A percentile compares a stretch with the other conserved stretches of the same genome.
These are phyloP conservation scores for Leonotis leonurus DNA, from an alignment of 257 asterid species.

Conservation along the genomic window DNA sequence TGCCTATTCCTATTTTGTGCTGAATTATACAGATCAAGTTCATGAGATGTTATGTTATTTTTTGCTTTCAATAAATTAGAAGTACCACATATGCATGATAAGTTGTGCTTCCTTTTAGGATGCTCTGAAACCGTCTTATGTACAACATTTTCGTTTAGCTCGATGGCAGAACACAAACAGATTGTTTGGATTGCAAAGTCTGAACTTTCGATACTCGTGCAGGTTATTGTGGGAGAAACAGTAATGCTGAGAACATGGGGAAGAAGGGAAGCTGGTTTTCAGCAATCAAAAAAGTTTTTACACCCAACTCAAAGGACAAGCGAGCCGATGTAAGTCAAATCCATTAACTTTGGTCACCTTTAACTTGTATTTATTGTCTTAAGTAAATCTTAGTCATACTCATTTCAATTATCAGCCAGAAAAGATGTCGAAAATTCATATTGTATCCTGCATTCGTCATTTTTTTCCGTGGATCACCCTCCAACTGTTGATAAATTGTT, in stretches of 20 bases:
- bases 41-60: neutral
- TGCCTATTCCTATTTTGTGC: neutral
- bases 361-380: too few relatives aligned
- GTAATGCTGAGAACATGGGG: slow-evolving; percentile 91
- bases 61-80: neutral
- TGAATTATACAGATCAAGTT: neutral
- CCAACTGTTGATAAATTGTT: neutral
- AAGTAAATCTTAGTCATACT: neutral
- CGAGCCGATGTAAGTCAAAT: slow-evolving; percentile 44
- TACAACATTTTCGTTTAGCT: neutral
- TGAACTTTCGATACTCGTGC: slow-evolving; percentile 3
- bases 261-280: slow-evolving; percentile 96
- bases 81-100: neutral
- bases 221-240: slow-evolving; percentile 37
- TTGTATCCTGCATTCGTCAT: neutral
- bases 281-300: slow-evolving; percentile 79
- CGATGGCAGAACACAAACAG: neutral
- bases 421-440: neutral
- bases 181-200: neutral
- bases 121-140: slow-evolving; percentile 1
- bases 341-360: neutral
- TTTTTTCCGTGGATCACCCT: neutral
- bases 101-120: neutral
- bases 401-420: neutral
- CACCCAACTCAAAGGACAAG: slow-evolving; percentile 67